Conservation (phyloP, 169 alveolate species). For the Eimeria praecox region DNA sequence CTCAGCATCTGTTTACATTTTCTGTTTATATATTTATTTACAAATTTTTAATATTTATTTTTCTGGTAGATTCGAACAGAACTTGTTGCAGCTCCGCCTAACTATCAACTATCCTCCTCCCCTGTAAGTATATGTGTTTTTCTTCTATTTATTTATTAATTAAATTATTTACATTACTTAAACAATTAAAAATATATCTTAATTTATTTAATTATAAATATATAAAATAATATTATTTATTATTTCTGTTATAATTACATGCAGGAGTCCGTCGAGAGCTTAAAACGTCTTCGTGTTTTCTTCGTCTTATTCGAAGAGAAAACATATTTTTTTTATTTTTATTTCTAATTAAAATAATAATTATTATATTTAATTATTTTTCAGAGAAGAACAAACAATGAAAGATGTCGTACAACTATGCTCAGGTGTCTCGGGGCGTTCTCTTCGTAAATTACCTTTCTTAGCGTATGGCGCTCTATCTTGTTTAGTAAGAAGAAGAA, state of each 20-base stretch:
- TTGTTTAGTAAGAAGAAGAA: background rate
- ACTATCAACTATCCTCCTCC: no score
- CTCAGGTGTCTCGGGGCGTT: constrained; percentile 88
- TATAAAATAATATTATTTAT: no score
- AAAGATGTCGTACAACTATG: constrained; percentile 81
- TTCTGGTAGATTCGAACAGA: no score
- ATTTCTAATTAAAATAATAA: background rate
- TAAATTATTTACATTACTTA: no score
- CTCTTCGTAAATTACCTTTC: constrained; percentile 89
- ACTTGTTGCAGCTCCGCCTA: no score
- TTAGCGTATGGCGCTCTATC: constrained; percentile 83
- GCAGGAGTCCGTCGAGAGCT: background rate
- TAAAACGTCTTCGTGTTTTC: background rate
- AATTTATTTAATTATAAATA: no score
- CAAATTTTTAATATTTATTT: background rate
- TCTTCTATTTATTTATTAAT: no score
- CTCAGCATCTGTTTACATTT: background rate
- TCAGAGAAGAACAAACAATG: constrained; percentile 79
- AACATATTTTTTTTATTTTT: no score
- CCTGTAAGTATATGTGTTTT: background rate
- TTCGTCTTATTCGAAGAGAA: no score
- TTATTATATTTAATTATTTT: background rate
- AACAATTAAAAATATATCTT: no score
- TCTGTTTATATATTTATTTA: no score
- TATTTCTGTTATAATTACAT: background rate